Conservation (phyloP, 148 eudicot genomes). For the Amaranthus palmeri region DNA sequence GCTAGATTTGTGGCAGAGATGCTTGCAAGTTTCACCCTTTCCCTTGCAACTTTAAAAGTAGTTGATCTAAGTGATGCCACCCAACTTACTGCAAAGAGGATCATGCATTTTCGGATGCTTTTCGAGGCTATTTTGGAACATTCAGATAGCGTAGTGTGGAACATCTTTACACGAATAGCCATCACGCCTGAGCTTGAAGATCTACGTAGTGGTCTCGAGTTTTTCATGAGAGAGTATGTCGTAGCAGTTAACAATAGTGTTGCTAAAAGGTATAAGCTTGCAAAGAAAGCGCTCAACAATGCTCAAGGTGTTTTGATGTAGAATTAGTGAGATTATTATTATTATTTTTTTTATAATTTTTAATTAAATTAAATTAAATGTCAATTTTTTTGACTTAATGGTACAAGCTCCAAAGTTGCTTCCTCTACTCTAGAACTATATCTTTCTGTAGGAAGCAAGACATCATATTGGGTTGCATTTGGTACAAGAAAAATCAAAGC, state of each 20-base stretch:
- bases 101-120: slow-evolving; percentile 81
- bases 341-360: too few species aligned
- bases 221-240: slow-evolving; percentile 64
- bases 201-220: slow-evolving; percentile 61
- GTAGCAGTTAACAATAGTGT: slow-evolving; percentile 30
- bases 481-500: slow-evolving; percentile 51
- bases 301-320: slow-evolving; percentile 57
- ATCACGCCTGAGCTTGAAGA: slow-evolving; percentile 61
- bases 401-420: slow-evolving; percentile 35
- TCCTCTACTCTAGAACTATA: slow-evolving; percentile 9
- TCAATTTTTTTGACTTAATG: slow-evolving; percentile 21
- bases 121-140: slow-evolving; percentile 65
- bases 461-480: slow-evolving; percentile 35
- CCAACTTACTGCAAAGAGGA: slow-evolving; percentile 57
- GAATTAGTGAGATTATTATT: background rate
- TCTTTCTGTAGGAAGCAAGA: slow-evolving; percentile 26
- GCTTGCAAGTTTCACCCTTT: slow-evolving; percentile 63
- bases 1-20: slow-evolving; percentile 72
- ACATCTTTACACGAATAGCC: slow-evolving; percentile 70
- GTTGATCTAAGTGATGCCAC: slow-evolving; percentile 55
- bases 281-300: slow-evolving; percentile 78
- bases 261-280: slow-evolving; percentile 54
- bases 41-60: slow-evolving; percentile 66
- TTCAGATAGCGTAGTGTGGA: slow-evolving; percentile 69
- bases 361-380: background rate